phyloP scores from a whole-genome alignment of 1,284 basidiomycete species.

The Ustilago cynodontis region DNA sequence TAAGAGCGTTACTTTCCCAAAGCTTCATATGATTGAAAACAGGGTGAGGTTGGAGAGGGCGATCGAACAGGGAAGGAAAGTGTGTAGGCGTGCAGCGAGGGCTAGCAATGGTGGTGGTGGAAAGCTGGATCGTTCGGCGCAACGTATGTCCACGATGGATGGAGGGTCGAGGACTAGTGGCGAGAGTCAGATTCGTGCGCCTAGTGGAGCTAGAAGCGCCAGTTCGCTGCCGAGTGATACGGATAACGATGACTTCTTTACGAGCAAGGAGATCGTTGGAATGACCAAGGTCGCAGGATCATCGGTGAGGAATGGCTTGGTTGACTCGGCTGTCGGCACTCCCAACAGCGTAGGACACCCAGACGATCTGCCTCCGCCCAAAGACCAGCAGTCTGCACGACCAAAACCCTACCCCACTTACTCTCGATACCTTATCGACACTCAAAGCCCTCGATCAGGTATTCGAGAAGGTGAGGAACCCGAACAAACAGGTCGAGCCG shows the following conservation, averaged over 20 bases:
- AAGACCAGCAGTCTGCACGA: constrained; percentile 3
- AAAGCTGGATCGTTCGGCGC: constrained; percentile 10
- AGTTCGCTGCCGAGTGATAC: constrained; percentile 38
- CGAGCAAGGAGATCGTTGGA: constrained; percentile 29
- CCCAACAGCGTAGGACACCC: constrained; percentile 29
- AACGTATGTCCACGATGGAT: constrained; percentile 25
- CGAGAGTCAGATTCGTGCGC: constrained; percentile 17
- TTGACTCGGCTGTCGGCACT: constrained; percentile 37
- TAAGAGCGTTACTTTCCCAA: constrained; percentile 65
- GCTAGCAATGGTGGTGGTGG: constrained; percentile 16
- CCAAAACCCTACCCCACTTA: constrained; percentile 51
- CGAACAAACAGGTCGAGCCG: constrained; percentile 15
- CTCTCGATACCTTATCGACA: constrained; percentile 30
- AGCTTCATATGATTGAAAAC: constrained; percentile 69
- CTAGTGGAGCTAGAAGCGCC: constrained; percentile 15
- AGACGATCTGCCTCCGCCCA: constrained; percentile 22
- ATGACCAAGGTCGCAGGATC: constrained; percentile 35
- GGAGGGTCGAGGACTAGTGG: constrained; percentile 31
- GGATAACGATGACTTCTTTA: constrained; percentile 52
- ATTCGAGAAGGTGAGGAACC: constrained; percentile 5
- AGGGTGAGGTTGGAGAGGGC: constrained; percentile 64
- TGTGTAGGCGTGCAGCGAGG: constrained; percentile 37
- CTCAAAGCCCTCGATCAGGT: constrained; percentile 15
- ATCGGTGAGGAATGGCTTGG: constrained; percentile 6
- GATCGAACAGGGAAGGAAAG: constrained; percentile 58